Evolutionary conservation across 2,329 filamentous ascomycete genomes (phyloP).

Genomic region (Colletotrichum ledebouriae): DNA sequence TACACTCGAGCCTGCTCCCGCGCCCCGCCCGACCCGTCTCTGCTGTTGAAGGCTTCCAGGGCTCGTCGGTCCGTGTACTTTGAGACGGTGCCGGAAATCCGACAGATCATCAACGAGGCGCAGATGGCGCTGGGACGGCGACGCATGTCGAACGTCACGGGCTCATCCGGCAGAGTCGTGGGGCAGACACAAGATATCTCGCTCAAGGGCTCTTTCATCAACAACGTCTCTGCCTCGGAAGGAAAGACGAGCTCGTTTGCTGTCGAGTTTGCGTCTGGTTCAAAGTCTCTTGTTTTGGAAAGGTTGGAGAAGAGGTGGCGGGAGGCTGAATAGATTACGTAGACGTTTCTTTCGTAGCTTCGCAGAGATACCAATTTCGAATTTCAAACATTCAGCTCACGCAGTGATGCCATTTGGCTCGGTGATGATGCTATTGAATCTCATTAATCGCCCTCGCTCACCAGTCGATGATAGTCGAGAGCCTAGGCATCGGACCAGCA

Average conservation of each 20-base stretch:
- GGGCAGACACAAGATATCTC: constrained; percentile 44
- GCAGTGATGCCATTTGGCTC: too few species aligned
- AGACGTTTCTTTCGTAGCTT: not conserved
- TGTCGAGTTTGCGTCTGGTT: constrained; percentile 37
- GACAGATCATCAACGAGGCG: constrained; percentile 47
- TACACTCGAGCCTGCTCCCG: constrained; percentile 50
- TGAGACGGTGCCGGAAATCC: constrained; percentile 49
- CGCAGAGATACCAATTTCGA: constrained; percentile 37
- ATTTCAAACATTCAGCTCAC: not conserved
- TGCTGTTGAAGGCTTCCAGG: constrained; percentile 47
- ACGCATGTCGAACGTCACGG: constrained; percentile 46
- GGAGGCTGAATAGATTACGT: constrained; percentile 48
- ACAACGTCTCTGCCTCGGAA: constrained; percentile 2
- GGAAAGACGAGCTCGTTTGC: constrained; percentile 46
- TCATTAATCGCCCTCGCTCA: too few species aligned
- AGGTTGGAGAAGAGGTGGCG: constrained; percentile 53
- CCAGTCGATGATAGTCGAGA: too few species aligned
- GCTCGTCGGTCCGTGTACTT: constrained; percentile 50
- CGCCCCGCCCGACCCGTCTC: constrained; percentile 43
- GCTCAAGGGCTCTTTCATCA: constrained; percentile 7
- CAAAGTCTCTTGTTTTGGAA: constrained; percentile 43
- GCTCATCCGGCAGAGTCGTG: constrained; percentile 46
- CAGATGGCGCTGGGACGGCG: constrained; percentile 47
- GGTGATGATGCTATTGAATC: too few species aligned
- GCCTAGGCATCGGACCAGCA: too few species aligned